These are phyloP conservation scores for Picochlorum sp. DNA, from an alignment of 139 green algal genomes.

Conservation along the genomic window DNA sequence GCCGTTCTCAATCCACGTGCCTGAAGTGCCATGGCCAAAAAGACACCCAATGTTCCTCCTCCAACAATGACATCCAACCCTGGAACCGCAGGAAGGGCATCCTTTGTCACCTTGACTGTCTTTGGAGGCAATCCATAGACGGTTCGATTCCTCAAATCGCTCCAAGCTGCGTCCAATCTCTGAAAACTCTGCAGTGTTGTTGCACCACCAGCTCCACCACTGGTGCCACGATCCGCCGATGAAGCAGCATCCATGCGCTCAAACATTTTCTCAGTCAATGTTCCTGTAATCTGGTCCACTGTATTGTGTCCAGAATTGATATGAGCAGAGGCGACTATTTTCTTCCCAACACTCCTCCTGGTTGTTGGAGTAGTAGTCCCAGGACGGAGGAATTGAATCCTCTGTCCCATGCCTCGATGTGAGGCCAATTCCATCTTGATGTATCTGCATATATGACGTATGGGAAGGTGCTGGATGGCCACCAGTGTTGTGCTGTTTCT, in stretches of 20 bases:
- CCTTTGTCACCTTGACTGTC: constrained; percentile 39
- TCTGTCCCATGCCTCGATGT: no score
- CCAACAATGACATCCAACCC: constrained; percentile 57
- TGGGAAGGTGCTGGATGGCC: no score
- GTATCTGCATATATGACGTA: no score
- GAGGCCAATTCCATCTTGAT: no score
- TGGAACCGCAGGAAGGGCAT: constrained; percentile 12
- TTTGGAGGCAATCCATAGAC: constrained; percentile 33
- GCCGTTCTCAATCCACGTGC: constrained; percentile 59
- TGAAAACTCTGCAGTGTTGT: constrained; percentile 62
- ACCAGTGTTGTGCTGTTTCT: no score
- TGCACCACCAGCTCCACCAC: constrained; percentile 60
- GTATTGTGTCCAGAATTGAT: not conserved
- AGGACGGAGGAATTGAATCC: no score
- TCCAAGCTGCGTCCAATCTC: constrained; percentile 61
- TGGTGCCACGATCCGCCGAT: not conserved
- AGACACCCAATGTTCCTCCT: constrained; percentile 84
- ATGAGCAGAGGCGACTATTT: not conserved
- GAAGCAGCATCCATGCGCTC: not conserved
- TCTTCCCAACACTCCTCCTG: no score
- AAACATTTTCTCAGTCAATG: constrained; percentile 6
- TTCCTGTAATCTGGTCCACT: not conserved
- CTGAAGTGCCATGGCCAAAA: constrained; percentile 71
- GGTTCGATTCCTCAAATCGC: constrained; percentile 32
- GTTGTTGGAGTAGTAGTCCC: no score